Evolutionary conservation across 768 basidiomycete genomes (phyloP).

Genomic region (Galerina sulciceps): DNA sequence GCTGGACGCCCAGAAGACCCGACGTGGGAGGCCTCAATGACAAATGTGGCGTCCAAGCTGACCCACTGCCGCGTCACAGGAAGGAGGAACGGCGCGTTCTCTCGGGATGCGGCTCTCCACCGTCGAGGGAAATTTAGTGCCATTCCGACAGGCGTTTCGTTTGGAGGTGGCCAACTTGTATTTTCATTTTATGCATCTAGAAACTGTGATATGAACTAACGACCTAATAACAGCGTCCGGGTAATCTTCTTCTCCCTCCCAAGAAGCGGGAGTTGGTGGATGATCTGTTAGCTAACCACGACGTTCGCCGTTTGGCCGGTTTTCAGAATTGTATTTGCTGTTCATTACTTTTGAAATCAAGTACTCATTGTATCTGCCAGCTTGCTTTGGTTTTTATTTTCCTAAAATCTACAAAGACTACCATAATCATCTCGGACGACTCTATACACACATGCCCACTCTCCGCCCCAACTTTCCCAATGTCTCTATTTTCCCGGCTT

Average conservation of each 20-base stretch:
- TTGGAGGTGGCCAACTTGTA: not conserved
- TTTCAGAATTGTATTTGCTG: not conserved
- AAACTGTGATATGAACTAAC: too few relatives aligned
- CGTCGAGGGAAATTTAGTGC: not conserved
- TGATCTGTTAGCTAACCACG: not conserved
- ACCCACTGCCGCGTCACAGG: not conserved
- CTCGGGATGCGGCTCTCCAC: not conserved
- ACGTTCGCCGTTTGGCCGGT: not conserved
- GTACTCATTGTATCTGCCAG: not conserved
- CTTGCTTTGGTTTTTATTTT: not conserved
- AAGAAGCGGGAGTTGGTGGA: not conserved
- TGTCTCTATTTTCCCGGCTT: not conserved
- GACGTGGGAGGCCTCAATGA: not conserved
- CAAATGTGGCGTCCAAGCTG: not conserved
- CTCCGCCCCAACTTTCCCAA: conserved; percentile 2
- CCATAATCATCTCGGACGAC: not conserved
- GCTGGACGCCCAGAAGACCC: not conserved
- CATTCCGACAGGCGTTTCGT: not conserved
- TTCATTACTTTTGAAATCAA: too few relatives aligned
- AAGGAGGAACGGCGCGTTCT: not conserved
- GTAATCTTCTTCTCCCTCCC: not conserved
- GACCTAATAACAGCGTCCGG: not conserved
- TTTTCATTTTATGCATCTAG: too few relatives aligned
- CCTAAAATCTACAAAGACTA: not conserved
- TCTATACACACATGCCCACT: not conserved